Evolutionary conservation across 768 basidiomycete species (phyloP).

Genomic region (Phaeotremella skinneri): DNA sequence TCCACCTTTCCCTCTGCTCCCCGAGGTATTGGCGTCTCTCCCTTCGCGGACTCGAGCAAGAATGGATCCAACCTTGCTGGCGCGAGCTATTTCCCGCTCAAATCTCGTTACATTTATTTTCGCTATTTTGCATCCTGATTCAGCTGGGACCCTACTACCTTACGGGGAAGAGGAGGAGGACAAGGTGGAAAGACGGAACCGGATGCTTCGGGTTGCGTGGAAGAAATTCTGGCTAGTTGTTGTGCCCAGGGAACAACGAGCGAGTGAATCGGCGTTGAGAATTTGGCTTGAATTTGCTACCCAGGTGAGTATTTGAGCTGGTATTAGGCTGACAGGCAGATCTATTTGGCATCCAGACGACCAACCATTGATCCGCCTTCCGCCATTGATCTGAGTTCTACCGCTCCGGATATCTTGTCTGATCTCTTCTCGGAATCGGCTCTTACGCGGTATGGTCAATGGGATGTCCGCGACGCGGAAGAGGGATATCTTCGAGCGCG

Average conservation of each 20-base stretch:
- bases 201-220: slow-evolving; percentile 31
- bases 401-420: slow-evolving; percentile 10
- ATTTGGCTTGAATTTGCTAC: slow-evolving; percentile 44
- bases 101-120: slow-evolving; percentile 38
- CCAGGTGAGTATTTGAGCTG: slow-evolving; percentile 22
- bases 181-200: slow-evolving; percentile 27
- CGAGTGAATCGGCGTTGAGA: slow-evolving; percentile 17
- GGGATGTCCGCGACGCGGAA: slow-evolving; percentile 20
- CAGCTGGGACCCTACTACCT: slow-evolving; percentile 18
- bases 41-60: slow-evolving; percentile 11
- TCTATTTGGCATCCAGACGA: slow-evolving; percentile 18
- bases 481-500: slow-evolving; percentile 8
- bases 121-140: slow-evolving; percentile 32
- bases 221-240: slow-evolving; percentile 39
- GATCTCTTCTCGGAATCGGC: slow-evolving; percentile 36
- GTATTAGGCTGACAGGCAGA: slow-evolving; percentile 10
- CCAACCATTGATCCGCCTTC: slow-evolving; percentile 10
- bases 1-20: slow-evolving; percentile 23
- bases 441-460: slow-evolving; percentile 30
- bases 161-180: slow-evolving; percentile 5
- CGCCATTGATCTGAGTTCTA: slow-evolving; percentile 5
- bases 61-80: slow-evolving; percentile 10
- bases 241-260: slow-evolving; percentile 20
- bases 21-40: slow-evolving; percentile 17
- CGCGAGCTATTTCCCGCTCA: slow-evolving; percentile 12